Base-by-base conservation (phyloP, 2,329 filamentous ascomycete species). In the Alternaria triticina region DNA sequence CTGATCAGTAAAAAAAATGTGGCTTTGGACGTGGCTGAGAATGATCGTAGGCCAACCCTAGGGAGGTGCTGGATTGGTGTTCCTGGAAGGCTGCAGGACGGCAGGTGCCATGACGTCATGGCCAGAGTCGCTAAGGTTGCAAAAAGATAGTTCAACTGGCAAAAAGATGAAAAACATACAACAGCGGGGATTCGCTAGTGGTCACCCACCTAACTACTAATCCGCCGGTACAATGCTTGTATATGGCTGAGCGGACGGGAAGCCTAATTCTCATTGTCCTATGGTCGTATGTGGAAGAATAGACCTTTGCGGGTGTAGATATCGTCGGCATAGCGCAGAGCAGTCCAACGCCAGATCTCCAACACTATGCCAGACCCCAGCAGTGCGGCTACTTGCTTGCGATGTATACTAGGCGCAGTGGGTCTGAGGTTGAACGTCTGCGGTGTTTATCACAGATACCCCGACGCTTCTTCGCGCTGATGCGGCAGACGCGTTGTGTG, bases 321-420 rank as follows among this genome's bases (percentile, higher is more conserved):
- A 15, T 30, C 13, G 6, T 8, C 13, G 33, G 8, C 9, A 2
- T 9, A 2, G 0, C 4, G 0, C 0, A 0, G 4, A 40, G 33
- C 33, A 10, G 2, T 40, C 15, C 33, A 40, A n/a, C 13, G 3
- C 2, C 15, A 5, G 15, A n/a, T 1, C 15, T 3, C 33, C 15
- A n/a, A 7, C 33, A n/a, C 33, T 2, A n/a, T n/a, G 4, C 15
- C 8, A 10, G 33, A 40, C 4, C 4, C 30, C 8, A n/a, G 33
- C 33, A 17, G n/a, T 17, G 36, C 3, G 15, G 9, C 3, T 10
- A 9, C 36, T 40, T 40, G 36, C 9, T 17, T 40, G 36, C n/a
- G 5, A 40, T 40, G n/a, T 40, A 17, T 40, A 17, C 15, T 3
- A 17, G 36, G 36, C 36, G 36, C 36, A 40, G n/a, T 17, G 4